These are phyloP conservation scores for Xylaria sp. DNA, from an alignment of 2,329 filamentous ascomycete genomes.

Conservation along the genomic window DNA sequence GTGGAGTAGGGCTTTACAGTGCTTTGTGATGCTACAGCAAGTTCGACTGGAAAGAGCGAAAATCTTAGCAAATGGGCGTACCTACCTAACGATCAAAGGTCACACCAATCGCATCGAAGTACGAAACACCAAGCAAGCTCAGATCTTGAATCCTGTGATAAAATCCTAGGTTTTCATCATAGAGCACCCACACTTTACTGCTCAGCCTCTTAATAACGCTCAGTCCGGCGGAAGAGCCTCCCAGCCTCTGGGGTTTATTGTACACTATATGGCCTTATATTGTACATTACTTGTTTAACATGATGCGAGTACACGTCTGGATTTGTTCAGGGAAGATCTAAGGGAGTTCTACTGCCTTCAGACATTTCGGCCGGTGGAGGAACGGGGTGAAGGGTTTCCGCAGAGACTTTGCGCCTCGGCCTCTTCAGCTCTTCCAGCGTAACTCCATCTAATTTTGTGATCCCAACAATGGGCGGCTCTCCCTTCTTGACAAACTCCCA, in stretches of 20 bases:
- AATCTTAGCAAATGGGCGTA: background rate
- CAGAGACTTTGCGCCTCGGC: constrained; percentile 75
- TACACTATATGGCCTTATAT: constrained; percentile 30
- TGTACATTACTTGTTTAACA: constrained; percentile 31
- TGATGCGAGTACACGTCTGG: constrained; percentile 1
- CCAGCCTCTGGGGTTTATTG: constrained; percentile 1
- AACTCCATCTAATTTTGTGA: constrained; percentile 88
- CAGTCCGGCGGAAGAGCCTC: background rate
- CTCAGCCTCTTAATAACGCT: background rate
- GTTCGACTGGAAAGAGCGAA: constrained; percentile 25
- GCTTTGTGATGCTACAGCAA: background rate
- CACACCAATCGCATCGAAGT: background rate
- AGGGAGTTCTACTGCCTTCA: constrained; percentile 38
- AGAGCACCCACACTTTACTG: too few relatives aligned
- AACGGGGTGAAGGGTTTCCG: constrained; percentile 49
- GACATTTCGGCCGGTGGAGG: constrained; percentile 36
- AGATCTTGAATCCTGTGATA: background rate
- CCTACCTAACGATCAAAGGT: background rate
- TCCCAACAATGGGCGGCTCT: constrained; percentile 87
- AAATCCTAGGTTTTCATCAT: background rate
- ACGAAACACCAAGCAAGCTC: background rate
- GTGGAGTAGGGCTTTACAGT: background rate
- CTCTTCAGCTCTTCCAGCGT: constrained; percentile 86
- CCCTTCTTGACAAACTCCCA: constrained; percentile 97
- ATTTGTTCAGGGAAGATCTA: constrained; percentile 42